These are phyloP conservation scores for Parmelia sp. DNA, from an alignment of 495 filamentous ascomycete species.

Conservation along the genomic window DNA sequence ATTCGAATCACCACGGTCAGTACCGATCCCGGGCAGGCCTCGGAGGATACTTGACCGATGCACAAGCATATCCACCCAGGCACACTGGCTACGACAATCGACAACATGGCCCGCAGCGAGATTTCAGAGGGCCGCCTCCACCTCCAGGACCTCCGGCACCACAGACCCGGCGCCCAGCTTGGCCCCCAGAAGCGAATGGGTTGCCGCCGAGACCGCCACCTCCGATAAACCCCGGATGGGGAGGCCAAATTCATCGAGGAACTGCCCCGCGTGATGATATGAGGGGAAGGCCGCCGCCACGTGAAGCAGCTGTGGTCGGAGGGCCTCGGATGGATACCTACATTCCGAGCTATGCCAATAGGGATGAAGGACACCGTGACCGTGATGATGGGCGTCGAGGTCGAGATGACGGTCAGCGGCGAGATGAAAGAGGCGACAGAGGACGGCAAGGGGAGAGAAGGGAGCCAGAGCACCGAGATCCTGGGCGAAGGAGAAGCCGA, in stretches of 20 bases:
- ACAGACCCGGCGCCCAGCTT: slow-evolving; percentile 24
- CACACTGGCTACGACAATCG: slow-evolving; percentile 24
- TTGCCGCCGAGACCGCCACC: slow-evolving; percentile 30
- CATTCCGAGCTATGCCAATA: slow-evolving; percentile 27
- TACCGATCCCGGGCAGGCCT: slow-evolving; percentile 16
- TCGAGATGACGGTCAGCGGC: slow-evolving; percentile 24
- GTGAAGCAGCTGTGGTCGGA: slow-evolving; percentile 14
- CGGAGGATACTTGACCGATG: slow-evolving; percentile 20
- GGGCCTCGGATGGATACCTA: slow-evolving; percentile 28
- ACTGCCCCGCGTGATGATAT: slow-evolving; percentile 15
- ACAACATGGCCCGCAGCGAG: slow-evolving; percentile 40
- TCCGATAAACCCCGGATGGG: slow-evolving; percentile 20
- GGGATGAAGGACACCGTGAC: slow-evolving; percentile 21
- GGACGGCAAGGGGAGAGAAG: slow-evolving; percentile 23
- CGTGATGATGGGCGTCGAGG: slow-evolving; percentile 19
- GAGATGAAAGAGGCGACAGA: slow-evolving; percentile 26
- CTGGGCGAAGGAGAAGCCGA: slow-evolving; percentile 28
- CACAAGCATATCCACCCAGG: slow-evolving; percentile 15
- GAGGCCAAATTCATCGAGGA: slow-evolving; percentile 12
- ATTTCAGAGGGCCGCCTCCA: slow-evolving; percentile 83
- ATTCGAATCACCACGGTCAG: slow-evolving; percentile 16
- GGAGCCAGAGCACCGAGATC: slow-evolving; percentile 21
- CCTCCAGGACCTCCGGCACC: slow-evolving; percentile 22
- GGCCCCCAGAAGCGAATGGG: slow-evolving; percentile 23
- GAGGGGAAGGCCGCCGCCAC: slow-evolving; percentile 18